These are phyloP conservation scores for Astragalus glycyphyllos DNA, from an alignment of 306 rosid species.

Conservation along the genomic window DNA sequence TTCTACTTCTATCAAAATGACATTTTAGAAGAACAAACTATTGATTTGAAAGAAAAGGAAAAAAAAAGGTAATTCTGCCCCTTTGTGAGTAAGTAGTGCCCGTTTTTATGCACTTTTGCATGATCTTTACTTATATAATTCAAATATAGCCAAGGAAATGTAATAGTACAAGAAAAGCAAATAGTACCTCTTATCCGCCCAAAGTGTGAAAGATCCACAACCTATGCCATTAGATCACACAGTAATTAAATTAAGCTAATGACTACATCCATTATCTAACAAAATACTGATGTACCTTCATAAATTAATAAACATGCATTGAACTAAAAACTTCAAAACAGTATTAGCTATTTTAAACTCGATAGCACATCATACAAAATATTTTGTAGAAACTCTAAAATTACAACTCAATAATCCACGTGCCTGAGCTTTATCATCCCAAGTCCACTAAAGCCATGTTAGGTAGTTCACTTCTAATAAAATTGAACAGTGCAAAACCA, in stretches of 20 bases:
- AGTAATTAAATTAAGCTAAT: constrained; percentile 32
- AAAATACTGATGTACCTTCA: constrained; percentile 1
- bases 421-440: constrained; percentile 11
- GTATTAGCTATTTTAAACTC: not conserved
- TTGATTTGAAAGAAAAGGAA: not conserved
- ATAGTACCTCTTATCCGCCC: constrained; percentile 89
- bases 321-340: constrained; percentile 33
- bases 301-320: constrained; percentile 29
- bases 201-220: constrained; percentile 93
- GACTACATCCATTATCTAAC: constrained; percentile 4
- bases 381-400: not conserved
- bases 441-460: constrained; percentile 22
- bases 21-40: no score
- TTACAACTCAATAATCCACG: constrained; percentile 6
- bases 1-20: no score
- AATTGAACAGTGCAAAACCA: constrained; percentile 19
- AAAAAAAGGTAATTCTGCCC: not conserved
- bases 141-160: constrained; percentile 11
- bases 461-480: constrained; percentile 7
- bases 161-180: constrained; percentile 29
- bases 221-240: constrained; percentile 55
- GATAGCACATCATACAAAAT: not conserved
- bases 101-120: not conserved
- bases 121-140: constrained; percentile 8
- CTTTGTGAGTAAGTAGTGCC: not conserved